phyloP scores from a whole-genome alignment of 2,329 filamentous ascomycete species.

The Fusarium sororula region DNA sequence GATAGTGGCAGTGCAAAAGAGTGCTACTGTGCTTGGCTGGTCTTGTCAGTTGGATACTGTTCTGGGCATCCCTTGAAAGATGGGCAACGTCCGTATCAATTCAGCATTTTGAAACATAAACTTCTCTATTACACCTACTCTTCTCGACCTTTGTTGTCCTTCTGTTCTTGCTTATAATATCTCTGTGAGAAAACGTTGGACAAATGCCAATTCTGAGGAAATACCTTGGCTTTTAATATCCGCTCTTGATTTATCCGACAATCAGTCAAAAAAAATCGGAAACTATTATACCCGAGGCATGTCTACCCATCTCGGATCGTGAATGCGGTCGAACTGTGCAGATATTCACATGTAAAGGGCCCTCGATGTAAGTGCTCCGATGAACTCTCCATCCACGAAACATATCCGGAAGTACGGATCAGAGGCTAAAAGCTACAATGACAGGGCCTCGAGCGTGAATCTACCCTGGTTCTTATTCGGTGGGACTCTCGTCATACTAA shows the following conservation, averaged over 20 bases:
- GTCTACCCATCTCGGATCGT: neutral
- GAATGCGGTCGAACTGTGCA: neutral
- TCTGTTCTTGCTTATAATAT: accelerated
- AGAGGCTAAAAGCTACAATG: neutral
- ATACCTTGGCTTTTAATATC: neutral
- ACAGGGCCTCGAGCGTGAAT: slow-evolving; percentile 4
- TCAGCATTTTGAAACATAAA: neutral
- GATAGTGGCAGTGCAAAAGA: slow-evolving; percentile 15
- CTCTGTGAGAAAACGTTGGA: too few relatives aligned
- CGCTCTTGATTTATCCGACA: neutral
- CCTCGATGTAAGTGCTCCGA: neutral
- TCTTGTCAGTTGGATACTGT: neutral
- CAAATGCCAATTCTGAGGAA: neutral
- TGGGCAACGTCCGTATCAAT: neutral
- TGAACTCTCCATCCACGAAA: neutral
- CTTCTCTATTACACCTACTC: too few relatives aligned
- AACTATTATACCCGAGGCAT: neutral
- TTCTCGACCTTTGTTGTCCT: accelerated
- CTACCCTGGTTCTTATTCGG: slow-evolving; percentile 17
- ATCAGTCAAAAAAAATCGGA: neutral
- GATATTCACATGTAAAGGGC: neutral
- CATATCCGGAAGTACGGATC: too few relatives aligned
- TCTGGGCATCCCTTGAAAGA: neutral
- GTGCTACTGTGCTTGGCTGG: slow-evolving; percentile 2
- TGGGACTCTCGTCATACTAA: slow-evolving; percentile 1